Evolutionary conservation across 108 stramenopile species (phyloP), one percentile per base, ranked within the genome.

Genomic region (Pseudonitzschia multiseries): DNA sequence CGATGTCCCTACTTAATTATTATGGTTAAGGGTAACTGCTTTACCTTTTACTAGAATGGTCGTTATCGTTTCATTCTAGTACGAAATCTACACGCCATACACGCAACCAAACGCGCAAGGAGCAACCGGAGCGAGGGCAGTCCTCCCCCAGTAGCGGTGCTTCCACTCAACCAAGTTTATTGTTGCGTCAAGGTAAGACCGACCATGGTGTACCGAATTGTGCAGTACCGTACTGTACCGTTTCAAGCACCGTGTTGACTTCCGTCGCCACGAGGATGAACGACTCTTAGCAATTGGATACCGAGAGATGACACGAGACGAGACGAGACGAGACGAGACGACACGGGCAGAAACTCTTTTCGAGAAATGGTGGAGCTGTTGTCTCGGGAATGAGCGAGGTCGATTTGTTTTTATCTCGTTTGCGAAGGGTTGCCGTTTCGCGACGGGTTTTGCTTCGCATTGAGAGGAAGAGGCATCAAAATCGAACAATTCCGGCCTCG

Each of bases 111-210:
- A 10, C 46, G 46, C 46, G 46, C 46, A 48, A 5, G 14, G 1
- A 2, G 17, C 46, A 2, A 48, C 4, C 1, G 14, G 36, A 36
- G 36, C 46, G 46, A 48, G 17, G 14, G 46, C 17, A 18, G 8
- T 48, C 46, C 8, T 48, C 46, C 18, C 46, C 46, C 42, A 10
- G 6, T n/a, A 36, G 2, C 36, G 36, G 6, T 36, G 36, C 36
- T 36, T 36, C 36, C 36, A 36, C 46, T 48, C 46, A 14, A 48
- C 26, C 54, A 56, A 56, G 17, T 56, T 26, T 26, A 56, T 56
- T 56, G 54, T 56, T 56, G 54, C 54, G 54, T 56, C 24, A 56
- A 56, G 54, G 54, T 56, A 56, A 56, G 54, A 56, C 10, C 24
- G 54, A 56, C 54, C 54, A 56, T 56, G 54, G 54, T 26, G 8